These are phyloP conservation scores for Brassica balearica DNA, from an alignment of 441 rosid species.

Conservation along the genomic window DNA sequence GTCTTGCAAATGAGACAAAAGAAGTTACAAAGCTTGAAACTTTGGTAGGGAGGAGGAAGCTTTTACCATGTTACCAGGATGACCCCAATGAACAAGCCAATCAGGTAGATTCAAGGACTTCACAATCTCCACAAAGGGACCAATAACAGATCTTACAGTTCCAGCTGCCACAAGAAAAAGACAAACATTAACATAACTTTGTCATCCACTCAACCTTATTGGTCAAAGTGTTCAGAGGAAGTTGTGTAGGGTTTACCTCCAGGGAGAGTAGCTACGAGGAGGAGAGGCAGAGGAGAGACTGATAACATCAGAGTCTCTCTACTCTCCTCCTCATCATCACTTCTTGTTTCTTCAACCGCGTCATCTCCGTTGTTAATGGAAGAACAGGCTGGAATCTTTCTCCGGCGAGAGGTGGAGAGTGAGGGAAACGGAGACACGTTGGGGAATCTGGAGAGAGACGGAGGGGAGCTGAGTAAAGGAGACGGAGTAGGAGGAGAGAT, in stretches of 20 bases:
- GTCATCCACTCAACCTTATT: not conserved
- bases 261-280: slow-evolving; percentile 75
- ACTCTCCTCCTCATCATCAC: slow-evolving; percentile 34
- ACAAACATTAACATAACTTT: not conserved
- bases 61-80: slow-evolving; percentile 87
- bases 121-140: slow-evolving; percentile 83
- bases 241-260: slow-evolving; percentile 61
- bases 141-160: slow-evolving; percentile 63
- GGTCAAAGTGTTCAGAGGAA: not conserved
- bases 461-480: slow-evolving; percentile 23
- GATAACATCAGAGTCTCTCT: slow-evolving; percentile 66
- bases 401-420: slow-evolving; percentile 39
- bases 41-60: slow-evolving; percentile 8
- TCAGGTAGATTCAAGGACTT: slow-evolving; percentile 77
- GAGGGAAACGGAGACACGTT: slow-evolving; percentile 24
- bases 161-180: slow-evolving; percentile 58
- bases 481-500: slow-evolving; percentile 35
- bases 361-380: not conserved
- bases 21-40: not conserved
- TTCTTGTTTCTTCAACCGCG: slow-evolving; percentile 36
- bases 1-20: not conserved
- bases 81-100: slow-evolving; percentile 98
- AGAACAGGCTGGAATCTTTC: slow-evolving; percentile 40
- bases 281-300: slow-evolving; percentile 67
- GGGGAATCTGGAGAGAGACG: slow-evolving; percentile 38